Evolutionary conservation across 257 asterid species (phyloP).

Genomic region (Nicotiana otophora): DNA sequence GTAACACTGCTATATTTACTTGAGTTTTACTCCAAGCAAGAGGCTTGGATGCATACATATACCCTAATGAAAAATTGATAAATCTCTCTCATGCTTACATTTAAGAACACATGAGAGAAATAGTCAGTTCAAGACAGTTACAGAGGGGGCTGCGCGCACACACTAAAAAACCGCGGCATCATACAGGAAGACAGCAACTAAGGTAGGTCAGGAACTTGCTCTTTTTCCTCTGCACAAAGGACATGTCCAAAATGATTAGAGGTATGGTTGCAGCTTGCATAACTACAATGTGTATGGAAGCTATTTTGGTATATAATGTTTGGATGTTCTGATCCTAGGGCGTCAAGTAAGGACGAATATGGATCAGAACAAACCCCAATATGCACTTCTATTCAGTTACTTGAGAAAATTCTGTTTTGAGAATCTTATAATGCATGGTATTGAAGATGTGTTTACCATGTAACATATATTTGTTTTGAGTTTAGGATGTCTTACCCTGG

Average conservation of each 20-base stretch:
- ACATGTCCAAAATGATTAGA: constrained; percentile 16
- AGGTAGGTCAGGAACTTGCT: constrained; percentile 18
- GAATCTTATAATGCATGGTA: background rate
- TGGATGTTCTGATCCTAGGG: constrained; percentile 21
- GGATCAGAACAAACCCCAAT: constrained; percentile 24
- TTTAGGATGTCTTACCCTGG: constrained; percentile 20
- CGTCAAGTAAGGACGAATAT: constrained; percentile 27
- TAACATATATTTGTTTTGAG: background rate
- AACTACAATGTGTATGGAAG: background rate
- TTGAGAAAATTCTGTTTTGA: background rate
- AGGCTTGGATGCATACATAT: constrained; percentile 1
- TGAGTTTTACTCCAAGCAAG: constrained; percentile 6
- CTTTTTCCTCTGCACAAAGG: constrained; percentile 29
- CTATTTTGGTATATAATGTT: background rate
- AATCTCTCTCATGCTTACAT: background rate
- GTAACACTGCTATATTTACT: background rate
- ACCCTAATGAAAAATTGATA: constrained; percentile 2
- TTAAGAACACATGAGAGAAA: constrained; percentile 1
- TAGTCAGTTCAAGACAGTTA: background rate
- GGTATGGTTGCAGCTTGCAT: background rate
- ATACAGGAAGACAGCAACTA: constrained; percentile 23
- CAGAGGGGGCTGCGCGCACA: background rate
- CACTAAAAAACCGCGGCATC: background rate
- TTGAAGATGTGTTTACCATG: background rate
- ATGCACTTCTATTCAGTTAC: background rate